Conservation (phyloP, 345 rosid species). For the Citrus mangshanensis region DNA sequence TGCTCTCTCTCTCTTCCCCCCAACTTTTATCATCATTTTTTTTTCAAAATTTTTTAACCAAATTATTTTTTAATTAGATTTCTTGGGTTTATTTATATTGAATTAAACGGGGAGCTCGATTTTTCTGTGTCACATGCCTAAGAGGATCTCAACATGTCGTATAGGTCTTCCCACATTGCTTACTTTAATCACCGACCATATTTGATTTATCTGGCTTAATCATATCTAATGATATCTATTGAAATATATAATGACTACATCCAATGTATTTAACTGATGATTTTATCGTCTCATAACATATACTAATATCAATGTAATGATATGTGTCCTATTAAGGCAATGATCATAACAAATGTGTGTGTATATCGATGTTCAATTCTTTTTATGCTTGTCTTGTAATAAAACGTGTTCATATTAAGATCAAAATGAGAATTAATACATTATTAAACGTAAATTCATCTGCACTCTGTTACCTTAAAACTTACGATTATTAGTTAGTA, state of each 20-base stretch:
- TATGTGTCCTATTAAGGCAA: not conserved
- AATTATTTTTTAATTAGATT: not conserved
- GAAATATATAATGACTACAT: not conserved
- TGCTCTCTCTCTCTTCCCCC: not conserved
- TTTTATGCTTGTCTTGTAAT: too few relatives aligned
- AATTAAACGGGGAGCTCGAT: not conserved
- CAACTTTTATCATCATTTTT: not conserved
- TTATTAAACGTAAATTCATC: too few relatives aligned
- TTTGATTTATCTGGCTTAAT: conserved; percentile 18
- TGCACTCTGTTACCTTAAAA: too few relatives aligned
- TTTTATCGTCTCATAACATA: not conserved
- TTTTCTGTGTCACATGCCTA: conserved; percentile 23
- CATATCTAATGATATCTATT: not conserved
- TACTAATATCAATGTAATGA: too few relatives aligned
- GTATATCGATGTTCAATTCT: too few relatives aligned
- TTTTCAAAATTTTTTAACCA: not conserved
- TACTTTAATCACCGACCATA: conserved; percentile 37
- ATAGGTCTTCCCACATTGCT: not conserved
- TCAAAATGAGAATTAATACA: too few relatives aligned
- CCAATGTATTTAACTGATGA: not conserved
- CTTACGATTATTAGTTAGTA: too few relatives aligned
- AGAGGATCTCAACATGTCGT: too few relatives aligned
- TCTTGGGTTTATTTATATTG: not conserved
- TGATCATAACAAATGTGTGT: too few relatives aligned
- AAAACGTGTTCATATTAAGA: too few relatives aligned